A percentile compares a stretch with the other conserved stretches of the same genome.
These are phyloP conservation scores for Huiozyma naganishii DNA, from an alignment of 805 yeast genomes.

Conservation along the genomic window DNA sequence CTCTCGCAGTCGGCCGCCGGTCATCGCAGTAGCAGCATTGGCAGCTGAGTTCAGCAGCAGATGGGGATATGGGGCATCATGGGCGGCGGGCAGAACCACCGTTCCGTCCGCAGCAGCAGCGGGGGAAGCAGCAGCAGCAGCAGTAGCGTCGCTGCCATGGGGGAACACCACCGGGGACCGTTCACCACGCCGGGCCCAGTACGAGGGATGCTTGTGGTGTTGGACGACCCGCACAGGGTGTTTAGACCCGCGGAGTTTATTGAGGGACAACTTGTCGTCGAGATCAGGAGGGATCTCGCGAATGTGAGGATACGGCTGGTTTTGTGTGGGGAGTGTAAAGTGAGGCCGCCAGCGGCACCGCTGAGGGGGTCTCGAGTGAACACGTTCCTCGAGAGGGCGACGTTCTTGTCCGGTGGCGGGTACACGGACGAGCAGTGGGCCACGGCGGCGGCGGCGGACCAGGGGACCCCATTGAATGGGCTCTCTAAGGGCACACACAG, in stretches of 20 bases:
- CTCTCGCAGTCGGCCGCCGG: too few relatives aligned
- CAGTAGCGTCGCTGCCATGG: neutral
- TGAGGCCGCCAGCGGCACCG: slow-evolving; percentile 35
- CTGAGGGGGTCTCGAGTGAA: slow-evolving; percentile 41
- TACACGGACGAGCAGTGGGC: neutral
- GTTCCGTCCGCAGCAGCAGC: too few relatives aligned
- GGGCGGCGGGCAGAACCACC: too few relatives aligned
- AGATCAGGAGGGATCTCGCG: slow-evolving; percentile 43
- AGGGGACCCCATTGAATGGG: slow-evolving; percentile 27
- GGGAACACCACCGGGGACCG: neutral
- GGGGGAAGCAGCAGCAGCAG: neutral
- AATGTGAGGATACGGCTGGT: slow-evolving; percentile 41
- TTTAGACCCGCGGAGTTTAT: slow-evolving; percentile 77
- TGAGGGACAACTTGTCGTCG: slow-evolving; percentile 50
- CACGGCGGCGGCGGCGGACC: neutral
- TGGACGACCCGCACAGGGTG: slow-evolving; percentile 64
- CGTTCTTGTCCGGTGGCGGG: slow-evolving; percentile 45
- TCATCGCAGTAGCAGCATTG: too few relatives aligned
- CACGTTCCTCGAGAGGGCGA: slow-evolving; percentile 48
- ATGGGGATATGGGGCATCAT: too few relatives aligned
- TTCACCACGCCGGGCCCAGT: neutral
- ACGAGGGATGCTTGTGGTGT: slow-evolving; percentile 33
- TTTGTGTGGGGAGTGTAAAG: slow-evolving; percentile 45
- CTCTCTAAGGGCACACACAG: slow-evolving; percentile 76
- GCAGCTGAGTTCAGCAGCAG: too few relatives aligned